phyloP scores from a whole-genome alignment of 2,329 filamentous ascomycete genomes.

The Aspergillus clavatus region DNA sequence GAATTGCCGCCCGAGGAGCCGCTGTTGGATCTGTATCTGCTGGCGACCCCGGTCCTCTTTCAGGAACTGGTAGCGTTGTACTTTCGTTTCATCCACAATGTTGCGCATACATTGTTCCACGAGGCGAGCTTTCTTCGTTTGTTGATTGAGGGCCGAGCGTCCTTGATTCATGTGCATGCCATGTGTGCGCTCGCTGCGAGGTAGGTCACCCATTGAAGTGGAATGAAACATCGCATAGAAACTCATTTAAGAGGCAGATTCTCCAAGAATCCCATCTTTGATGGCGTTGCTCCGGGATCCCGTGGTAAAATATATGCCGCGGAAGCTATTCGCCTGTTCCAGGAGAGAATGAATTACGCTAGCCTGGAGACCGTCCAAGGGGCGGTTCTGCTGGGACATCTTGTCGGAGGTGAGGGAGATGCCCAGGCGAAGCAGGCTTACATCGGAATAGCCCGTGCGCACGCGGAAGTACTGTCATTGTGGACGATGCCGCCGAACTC shows the following conservation, averaged over 20 bases:
- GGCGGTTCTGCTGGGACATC: slow-evolving; percentile 16
- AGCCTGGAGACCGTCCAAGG: slow-evolving; percentile 17
- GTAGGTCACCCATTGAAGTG: slow-evolving; percentile 1
- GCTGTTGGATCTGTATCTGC: not conserved
- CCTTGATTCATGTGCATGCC: slow-evolving; percentile 15
- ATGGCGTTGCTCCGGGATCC: slow-evolving; percentile 7
- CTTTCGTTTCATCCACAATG: slow-evolving; percentile 21
- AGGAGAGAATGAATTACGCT: slow-evolving; percentile 11
- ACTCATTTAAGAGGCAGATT: slow-evolving; percentile 8
- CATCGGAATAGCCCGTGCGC: slow-evolving; percentile 17
- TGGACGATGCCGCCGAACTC: not conserved
- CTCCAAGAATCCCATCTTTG: slow-evolving; percentile 12
- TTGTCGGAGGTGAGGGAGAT: slow-evolving; percentile 17
- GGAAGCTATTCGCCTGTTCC: slow-evolving; percentile 11
- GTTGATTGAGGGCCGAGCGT: slow-evolving; percentile 13
- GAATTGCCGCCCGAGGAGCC: not conserved
- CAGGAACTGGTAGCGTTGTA: slow-evolving; percentile 17
- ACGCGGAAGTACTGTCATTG: slow-evolving; percentile 15
- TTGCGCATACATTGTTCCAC: slow-evolving; percentile 21
- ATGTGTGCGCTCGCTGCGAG: slow-evolving; percentile 22
- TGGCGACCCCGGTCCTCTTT: slow-evolving; percentile 6
- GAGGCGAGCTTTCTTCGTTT: slow-evolving; percentile 16
- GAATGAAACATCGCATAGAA: not conserved
- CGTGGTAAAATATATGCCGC: slow-evolving; percentile 13
- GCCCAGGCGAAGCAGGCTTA: slow-evolving; percentile 18